phyloP scores from a whole-genome alignment of 345 rosid species.

The Arabis alpina region DNA sequence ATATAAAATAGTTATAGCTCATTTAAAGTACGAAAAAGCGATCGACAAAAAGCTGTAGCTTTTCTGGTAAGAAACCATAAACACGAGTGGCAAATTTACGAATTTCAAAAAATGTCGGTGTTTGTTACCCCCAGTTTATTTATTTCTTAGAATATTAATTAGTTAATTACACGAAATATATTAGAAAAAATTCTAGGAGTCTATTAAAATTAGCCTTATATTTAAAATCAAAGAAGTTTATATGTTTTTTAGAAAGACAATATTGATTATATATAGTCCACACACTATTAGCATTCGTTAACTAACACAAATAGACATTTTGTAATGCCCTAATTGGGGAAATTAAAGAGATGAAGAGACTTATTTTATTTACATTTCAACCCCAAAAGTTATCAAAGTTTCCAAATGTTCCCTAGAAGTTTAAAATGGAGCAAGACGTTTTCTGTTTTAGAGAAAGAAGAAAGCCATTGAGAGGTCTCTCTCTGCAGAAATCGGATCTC shows the following conservation, averaged over 20 bases:
- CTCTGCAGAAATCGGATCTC: conserved; percentile 44
- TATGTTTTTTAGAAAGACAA: neutral
- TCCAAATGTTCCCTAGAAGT: conserved; percentile 6
- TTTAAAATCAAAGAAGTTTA: neutral
- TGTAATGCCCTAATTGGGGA: neutral
- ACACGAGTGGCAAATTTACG: conserved; percentile 29
- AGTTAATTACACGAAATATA: too few species aligned
- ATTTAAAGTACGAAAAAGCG: conserved; percentile 12
- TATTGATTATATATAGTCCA: neutral
- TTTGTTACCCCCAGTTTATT: conserved; percentile 15
- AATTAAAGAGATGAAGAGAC: neutral
- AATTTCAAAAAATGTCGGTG: conserved; percentile 9
- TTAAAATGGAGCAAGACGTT: conserved; percentile 31
- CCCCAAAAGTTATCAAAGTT: conserved; percentile 21
- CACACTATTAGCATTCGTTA: conserved; percentile 34
- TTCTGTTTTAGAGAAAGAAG: conserved; percentile 25
- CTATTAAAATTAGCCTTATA: neutral
- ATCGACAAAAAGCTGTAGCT: conserved; percentile 16
- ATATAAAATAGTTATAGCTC: neutral
- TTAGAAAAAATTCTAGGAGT: too few species aligned
- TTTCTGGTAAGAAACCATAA: conserved; percentile 33
- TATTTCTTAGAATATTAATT: neutral
- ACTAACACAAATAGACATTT: conserved; percentile 9
- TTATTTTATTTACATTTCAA: neutral
- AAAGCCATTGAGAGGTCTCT: conserved; percentile 14